Evolutionary conservation across 1,284 basidiomycete species (phyloP), one percentile per base, ranked within the genome.

Genomic region (Flammula alnicola): DNA sequence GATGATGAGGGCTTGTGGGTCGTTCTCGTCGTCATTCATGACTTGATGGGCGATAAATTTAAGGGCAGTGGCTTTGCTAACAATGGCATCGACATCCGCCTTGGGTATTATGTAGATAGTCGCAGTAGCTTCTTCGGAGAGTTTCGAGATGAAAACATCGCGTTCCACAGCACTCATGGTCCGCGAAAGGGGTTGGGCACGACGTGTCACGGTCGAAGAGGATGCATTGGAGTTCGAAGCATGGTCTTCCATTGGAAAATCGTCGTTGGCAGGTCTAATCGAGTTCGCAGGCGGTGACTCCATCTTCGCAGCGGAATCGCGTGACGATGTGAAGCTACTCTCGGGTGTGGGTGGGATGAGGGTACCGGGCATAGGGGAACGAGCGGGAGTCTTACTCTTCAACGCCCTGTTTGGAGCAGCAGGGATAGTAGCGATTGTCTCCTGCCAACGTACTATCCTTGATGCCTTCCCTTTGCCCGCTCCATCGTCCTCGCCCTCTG

Each of bases 141-240:
- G 70, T 31, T 68, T 70, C 3, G 74, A 65, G 17, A 83, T 59
- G 62, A 84, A 84, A 7, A 62, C 39, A 36, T 72, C 69, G 14
- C 81, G 75, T 56, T 82, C 71, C 50, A 77, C 74, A 19, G 71
- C 57, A 54, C 79, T 83, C 77, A 81, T 76, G 4, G 78, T 73
- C 20, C 78, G 76, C 11, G 55, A 52, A 16, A 80, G 67, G 20
- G 70, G 63, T 39, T 58, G 44, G 44, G 41, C 52, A 44, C 30
- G 49, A 26, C 20, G 61, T 44, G 49, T 60, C 50, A 22, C 51
- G 55, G 50, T 49, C 17, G 53, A 40, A 17, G 56, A 48, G 19
- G 52, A 33, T 35, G 17, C 39, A 37, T 29, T 23, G 14, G 33
- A 51, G 26, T 32, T 49, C 23, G 29, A 33, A 36, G 39, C 43